Evolutionary conservation across 352 stramenopile species (phyloP), one percentile per base, ranked within the genome.

Genomic region (Phytophthora fragariae): DNA sequence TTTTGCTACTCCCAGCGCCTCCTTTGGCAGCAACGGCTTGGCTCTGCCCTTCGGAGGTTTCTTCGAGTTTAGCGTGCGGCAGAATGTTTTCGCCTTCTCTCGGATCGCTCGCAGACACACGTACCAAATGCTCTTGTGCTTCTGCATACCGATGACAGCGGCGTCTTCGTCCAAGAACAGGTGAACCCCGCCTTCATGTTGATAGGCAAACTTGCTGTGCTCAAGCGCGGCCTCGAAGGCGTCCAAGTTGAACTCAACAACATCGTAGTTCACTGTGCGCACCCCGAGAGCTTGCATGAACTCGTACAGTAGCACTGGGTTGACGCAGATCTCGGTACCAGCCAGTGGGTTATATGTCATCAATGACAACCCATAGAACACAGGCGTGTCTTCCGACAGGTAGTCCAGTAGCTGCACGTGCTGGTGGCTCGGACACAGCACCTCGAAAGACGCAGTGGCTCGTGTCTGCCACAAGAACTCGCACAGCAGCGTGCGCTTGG

Each of bases 101-200:
- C 88, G 88, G 68, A 95, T 95, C n/a, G 88, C 88, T n/a, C 88
- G 88, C 56, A 95, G 75, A 74, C 85, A 92, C 15, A 95, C 88
- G 64, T 94, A 95, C 89, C 89, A 95, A n/a, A 88, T 71, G 10
- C 84, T 93, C 68, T 95, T 94, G 76, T 87, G 81, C 72, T 95
- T 95, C 65, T 95, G 84, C 78, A 95, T 86, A 17, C 89, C 89
- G 55, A 95, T 95, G n/a, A 94, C 85, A 35, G 73, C 71, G 3
- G 76, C 84, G 0, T 76, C 53, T 11, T 67, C 74, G 52, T 95
- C 85, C 47, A 94, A 35, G 68, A 92, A 95, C 31, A 95, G 68
- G 57, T 93, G 83, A 44, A 95, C 89, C 5, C 81, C 78, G 21
- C 89, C 89, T 75, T 95, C 89, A 31, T 91, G 82, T 62, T 92